Base-by-base conservation (phyloP, 2,329 filamentous ascomycete genomes). In the Beauveria varroae region DNA sequence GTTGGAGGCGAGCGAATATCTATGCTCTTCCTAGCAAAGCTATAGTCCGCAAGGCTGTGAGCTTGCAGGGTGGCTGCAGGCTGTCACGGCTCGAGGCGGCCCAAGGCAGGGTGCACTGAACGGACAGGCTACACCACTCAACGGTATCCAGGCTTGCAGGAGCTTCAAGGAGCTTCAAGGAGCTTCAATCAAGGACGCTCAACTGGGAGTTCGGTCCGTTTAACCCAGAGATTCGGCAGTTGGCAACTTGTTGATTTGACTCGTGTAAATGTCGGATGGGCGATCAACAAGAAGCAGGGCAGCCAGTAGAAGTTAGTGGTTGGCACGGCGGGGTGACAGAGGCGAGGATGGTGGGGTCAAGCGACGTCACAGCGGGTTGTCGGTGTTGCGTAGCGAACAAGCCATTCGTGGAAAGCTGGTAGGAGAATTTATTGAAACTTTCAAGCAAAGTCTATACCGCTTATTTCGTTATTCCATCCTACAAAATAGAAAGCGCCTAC, bases 291-390 rank as follows among this genome's bases (percentile, higher is more conserved):
- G 30, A 47, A 24, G 26, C 41, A 28, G 18, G 28, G 41, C 57
- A 52, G 26, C 57, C 50, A 60, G 57, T 60, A 44, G 28, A 41
- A 55, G 43, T 22, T 34, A 44, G 50, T 12, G 7, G 24, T 22
- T 55, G 41, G 41, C 26, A 28, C 49, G 50, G 58, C 37, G 50
- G 58, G 58, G 51, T 50, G 50, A 55, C 18, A 14, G 28, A 57
- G 44, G 34, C 22, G 20, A 40, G 30, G 24, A 26, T 49, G 51
- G 58, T 44, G 58, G 58, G 58, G 58, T 55, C 20, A 10, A 28
- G 16, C 58, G 51, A 61, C 51, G 58, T 61, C 58, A 61, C 55
- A 57, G 16, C 51, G 20, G 34, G 51, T 37, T 43, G 24, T 22
- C n/a, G 30, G 52, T 54, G 20, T 14, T 54, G 12, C 12, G 12